phyloP scores from a whole-genome alignment of 2,329 filamentous ascomycete species.

The Aspergillus flavus region DNA sequence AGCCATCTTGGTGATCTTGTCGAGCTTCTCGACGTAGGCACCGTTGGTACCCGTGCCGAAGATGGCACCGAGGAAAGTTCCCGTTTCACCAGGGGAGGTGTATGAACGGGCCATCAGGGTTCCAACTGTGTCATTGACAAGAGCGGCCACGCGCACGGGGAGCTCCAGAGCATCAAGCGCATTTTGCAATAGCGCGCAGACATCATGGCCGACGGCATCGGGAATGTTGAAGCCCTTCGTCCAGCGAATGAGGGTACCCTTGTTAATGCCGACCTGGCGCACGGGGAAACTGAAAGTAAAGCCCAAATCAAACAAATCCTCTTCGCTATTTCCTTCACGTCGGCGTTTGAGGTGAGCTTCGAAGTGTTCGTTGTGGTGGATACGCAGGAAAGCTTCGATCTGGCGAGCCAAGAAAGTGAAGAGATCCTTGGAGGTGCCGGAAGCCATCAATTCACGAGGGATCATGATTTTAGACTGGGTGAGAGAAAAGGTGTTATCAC shows the following conservation, averaged over 20 bases:
- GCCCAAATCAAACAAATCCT: slow-evolving; percentile 88
- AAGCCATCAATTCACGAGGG: slow-evolving; percentile 85
- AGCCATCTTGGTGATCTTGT: slow-evolving; percentile 77
- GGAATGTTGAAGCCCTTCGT: slow-evolving; percentile 98
- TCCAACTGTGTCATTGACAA: slow-evolving; percentile 97
- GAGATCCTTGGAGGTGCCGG: slow-evolving; percentile 80
- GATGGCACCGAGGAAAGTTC: slow-evolving; percentile 89
- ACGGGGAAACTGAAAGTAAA: slow-evolving; percentile 99
- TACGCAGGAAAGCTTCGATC: slow-evolving; percentile 83
- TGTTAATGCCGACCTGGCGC: slow-evolving; percentile 91
- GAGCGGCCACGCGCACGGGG: slow-evolving; percentile 89
- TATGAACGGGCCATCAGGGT: slow-evolving; percentile 98
- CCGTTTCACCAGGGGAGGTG: slow-evolving; percentile 82
- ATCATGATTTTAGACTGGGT: slow-evolving; percentile 92
- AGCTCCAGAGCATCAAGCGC: slow-evolving; percentile 86
- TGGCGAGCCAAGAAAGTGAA: slow-evolving; percentile 92
- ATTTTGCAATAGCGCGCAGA: slow-evolving; percentile 83
- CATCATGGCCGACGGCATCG: slow-evolving; percentile 92
- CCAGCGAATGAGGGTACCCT: slow-evolving; percentile 91
- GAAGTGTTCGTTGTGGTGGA: slow-evolving; percentile 88
- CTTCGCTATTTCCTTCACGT: slow-evolving; percentile 64
- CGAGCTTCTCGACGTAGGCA: slow-evolving; percentile 90
- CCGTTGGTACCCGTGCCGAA: slow-evolving; percentile 98
- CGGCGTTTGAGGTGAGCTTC: slow-evolving; percentile 68
- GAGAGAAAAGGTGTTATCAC: slow-evolving; percentile 91